Conservation (phyloP, 2,329 filamentous ascomycete genomes). For the Cordyceps cicadae region DNA sequence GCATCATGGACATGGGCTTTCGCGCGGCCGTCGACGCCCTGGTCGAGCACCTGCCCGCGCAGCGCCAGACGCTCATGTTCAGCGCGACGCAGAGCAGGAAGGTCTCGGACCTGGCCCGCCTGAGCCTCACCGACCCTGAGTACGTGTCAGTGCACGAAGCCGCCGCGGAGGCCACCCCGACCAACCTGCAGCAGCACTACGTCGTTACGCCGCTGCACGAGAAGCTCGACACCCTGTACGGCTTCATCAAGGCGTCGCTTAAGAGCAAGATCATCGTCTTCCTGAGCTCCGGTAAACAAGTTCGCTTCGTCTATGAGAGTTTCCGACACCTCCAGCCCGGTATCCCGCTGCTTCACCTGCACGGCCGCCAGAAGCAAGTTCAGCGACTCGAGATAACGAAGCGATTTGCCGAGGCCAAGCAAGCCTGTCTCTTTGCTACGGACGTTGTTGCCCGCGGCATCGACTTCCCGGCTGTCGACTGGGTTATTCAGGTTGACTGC, state of each 20-base stretch:
- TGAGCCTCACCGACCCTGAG: conserved; percentile 84
- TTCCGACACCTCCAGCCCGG: conserved; percentile 91
- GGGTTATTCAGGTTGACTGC: conserved; percentile 97
- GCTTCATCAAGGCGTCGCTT: conserved; percentile 82
- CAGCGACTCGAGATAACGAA: conserved; percentile 81
- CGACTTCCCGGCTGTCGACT: conserved; percentile 94
- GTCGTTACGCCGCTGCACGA: conserved; percentile 75
- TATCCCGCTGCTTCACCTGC: conserved; percentile 84
- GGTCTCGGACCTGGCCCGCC: conserved; percentile 80
- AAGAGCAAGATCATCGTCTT: conserved; percentile 96
- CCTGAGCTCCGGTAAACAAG: conserved; percentile 89
- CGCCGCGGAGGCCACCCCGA: conserved; percentile 70
- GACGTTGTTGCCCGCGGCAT: conserved; percentile 91
- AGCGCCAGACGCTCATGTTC: conserved; percentile 87
- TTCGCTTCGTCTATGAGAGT: conserved; percentile 89
- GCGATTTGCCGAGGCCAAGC: conserved; percentile 71
- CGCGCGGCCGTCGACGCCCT: conserved; percentile 85
- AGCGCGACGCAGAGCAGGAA: conserved; percentile 93
- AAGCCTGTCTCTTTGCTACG: conserved; percentile 86
- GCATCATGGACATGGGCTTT: conserved; percentile 98
- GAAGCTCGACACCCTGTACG: conserved; percentile 87
- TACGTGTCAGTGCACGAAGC: conserved; percentile 91
- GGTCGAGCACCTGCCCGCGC: conserved; percentile 77
- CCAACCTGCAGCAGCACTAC: conserved; percentile 83
- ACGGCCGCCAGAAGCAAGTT: conserved; percentile 87